Evolutionary conservation across 1,284 basidiomycete genomes (phyloP).

Genomic region (Hemileia vastatrix): DNA sequence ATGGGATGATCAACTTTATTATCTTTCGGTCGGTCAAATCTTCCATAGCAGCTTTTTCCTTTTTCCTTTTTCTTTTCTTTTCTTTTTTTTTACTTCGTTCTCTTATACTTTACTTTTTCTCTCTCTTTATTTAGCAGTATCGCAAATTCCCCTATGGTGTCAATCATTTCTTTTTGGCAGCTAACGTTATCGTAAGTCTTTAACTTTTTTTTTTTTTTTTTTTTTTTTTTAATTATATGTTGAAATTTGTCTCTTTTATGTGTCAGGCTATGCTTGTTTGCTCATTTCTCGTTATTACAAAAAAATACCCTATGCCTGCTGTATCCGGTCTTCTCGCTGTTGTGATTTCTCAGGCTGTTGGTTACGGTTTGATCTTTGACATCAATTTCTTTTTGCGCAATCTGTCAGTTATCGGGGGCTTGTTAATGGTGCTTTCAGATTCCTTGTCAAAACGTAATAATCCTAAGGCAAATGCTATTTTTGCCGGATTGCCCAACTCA

Average conservation of each 20-base stretch:
- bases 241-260: slow-evolving; percentile 4
- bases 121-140: slow-evolving; percentile 54
- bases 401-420: slow-evolving; percentile 78
- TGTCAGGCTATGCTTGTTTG: slow-evolving; percentile 76
- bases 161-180: slow-evolving; percentile 78
- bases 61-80: slow-evolving; percentile 11
- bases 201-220: neutral
- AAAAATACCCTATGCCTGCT: slow-evolving; percentile 77
- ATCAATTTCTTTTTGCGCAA: slow-evolving; percentile 99
- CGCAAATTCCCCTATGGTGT: slow-evolving; percentile 89
- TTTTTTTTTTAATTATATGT: neutral
- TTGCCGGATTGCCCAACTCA: slow-evolving; percentile 75
- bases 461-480: slow-evolving; percentile 61
- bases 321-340: slow-evolving; percentile 81
- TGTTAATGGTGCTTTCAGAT: slow-evolving; percentile 97
- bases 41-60: slow-evolving; percentile 40
- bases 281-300: slow-evolving; percentile 78
- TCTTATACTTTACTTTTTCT: slow-evolving; percentile 24
- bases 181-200: slow-evolving; percentile 77
- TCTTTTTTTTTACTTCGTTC: neutral
- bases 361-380: slow-evolving; percentile 92
- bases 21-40: slow-evolving; percentile 63
- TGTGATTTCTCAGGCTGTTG: slow-evolving; percentile 83
- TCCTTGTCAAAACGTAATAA: slow-evolving; percentile 59
- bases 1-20: slow-evolving; percentile 95